Evolutionary conservation across 441 rosid species (phyloP).

Genomic region (Flueggea neowawraea): DNA sequence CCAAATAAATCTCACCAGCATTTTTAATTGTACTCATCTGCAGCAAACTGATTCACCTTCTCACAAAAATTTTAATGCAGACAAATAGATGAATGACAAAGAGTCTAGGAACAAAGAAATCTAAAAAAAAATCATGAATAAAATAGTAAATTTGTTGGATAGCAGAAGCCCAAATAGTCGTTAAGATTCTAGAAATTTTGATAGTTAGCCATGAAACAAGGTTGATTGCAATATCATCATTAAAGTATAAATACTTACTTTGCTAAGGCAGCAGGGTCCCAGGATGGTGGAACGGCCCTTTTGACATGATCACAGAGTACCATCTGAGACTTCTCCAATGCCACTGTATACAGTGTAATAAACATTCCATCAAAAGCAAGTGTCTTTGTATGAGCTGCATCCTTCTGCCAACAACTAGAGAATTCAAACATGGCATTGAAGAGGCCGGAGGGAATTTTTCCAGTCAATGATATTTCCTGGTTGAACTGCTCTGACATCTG

Average conservation of each 20-base stretch:
- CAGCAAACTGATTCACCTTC: too few species aligned
- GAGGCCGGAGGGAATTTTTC: constrained; percentile 94
- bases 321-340: constrained; percentile 82
- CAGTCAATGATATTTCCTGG: constrained; percentile 82
- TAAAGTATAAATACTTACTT: constrained; percentile 41
- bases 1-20: too few species aligned
- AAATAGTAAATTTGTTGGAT: too few species aligned
- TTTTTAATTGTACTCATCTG: too few species aligned
- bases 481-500: constrained; percentile 99
- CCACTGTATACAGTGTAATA: constrained; percentile 81
- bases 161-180: too few species aligned
- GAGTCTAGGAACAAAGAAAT: too few species aligned
- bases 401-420: constrained; percentile 91
- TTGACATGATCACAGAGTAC: constrained; percentile 73
- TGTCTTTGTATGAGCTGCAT: constrained; percentile 83
- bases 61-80: too few species aligned
- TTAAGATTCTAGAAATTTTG: too few species aligned
- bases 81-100: too few species aligned
- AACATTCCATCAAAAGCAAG: constrained; percentile 96
- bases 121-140: too few species aligned
- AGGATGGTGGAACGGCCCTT: constrained; percentile 79
- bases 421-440: constrained; percentile 92
- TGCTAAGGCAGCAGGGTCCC: constrained; percentile 97
- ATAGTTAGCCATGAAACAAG: too few species aligned
- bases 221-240: too few species aligned